These are phyloP conservation scores for Pythium myriotylum DNA, from an alignment of 352 stramenopile genomes.

Conservation along the genomic window DNA sequence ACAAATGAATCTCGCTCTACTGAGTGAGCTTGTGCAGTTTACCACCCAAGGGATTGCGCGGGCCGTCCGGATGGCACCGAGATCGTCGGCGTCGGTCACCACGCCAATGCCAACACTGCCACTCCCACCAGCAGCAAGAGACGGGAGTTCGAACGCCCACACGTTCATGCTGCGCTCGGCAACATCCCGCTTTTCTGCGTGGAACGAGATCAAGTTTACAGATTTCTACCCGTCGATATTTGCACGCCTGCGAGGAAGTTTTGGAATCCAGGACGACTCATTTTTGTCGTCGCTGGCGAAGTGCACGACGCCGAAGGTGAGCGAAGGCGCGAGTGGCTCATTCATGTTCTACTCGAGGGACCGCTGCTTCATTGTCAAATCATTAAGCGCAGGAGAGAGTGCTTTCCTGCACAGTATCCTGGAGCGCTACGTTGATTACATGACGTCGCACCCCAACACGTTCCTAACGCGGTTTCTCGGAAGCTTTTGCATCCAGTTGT, in stretches of 20 bases:
- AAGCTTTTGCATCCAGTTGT: slow-evolving; percentile 81
- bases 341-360: slow-evolving; percentile 87
- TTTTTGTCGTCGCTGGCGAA: slow-evolving; percentile 61
- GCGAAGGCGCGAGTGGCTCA: slow-evolving; percentile 73
- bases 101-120: slow-evolving; percentile 11
- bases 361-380: slow-evolving; percentile 84
- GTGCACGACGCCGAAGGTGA: slow-evolving; percentile 76
- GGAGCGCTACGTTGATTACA: slow-evolving; percentile 60
- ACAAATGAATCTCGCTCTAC: slow-evolving; percentile 79
- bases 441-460: slow-evolving; percentile 51
- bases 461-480: slow-evolving; percentile 85
- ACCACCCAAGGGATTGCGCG: slow-evolving; percentile 77
- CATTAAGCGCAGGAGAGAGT: slow-evolving; percentile 58
- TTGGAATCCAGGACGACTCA: slow-evolving; percentile 53
- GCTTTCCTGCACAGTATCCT: slow-evolving; percentile 71
- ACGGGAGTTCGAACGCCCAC: slow-evolving; percentile 4
- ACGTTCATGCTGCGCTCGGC: slow-evolving; percentile 52
- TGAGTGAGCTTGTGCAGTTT: slow-evolving; percentile 79
- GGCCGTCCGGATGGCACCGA: slow-evolving; percentile 41
- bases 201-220: slow-evolving; percentile 64
- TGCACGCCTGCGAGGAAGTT: slow-evolving; percentile 48
- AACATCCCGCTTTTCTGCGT: slow-evolving; percentile 29
- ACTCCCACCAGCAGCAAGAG: slow-evolving; percentile 1
- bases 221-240: slow-evolving; percentile 62
- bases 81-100: background rate